Evolutionary conservation across 805 yeast genomes (phyloP).

Genomic region (Hanseniaspora meyeri): DNA sequence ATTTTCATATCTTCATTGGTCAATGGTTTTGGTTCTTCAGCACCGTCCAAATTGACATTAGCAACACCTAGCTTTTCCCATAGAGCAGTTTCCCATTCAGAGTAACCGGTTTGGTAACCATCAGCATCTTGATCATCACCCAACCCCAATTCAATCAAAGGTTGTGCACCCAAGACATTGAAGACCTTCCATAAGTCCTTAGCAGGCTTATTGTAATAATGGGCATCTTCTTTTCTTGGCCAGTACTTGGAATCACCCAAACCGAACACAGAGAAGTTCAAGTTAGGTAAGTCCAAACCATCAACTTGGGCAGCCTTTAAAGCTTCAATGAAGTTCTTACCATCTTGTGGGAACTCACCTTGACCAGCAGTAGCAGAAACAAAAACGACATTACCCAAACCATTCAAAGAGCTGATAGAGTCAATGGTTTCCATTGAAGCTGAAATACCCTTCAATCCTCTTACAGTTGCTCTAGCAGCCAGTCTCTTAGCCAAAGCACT

Average conservation of each 20-base stretch:
- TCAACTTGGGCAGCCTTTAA: constrained; percentile 52
- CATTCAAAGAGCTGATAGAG: constrained; percentile 53
- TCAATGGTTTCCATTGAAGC: constrained; percentile 54
- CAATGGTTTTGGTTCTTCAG: constrained; percentile 81
- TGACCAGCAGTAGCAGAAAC: constrained; percentile 90
- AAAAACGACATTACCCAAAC: constrained; percentile 49
- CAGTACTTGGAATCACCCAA: constrained; percentile 89
- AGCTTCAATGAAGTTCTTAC: constrained; percentile 62
- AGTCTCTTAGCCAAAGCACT: constrained; percentile 68
- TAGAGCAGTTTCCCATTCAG: constrained; percentile 67
- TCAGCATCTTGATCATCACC: constrained; percentile 98
- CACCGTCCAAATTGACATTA: constrained; percentile 46
- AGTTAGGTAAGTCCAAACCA: constrained; percentile 48
- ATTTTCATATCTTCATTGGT: constrained; percentile 94
- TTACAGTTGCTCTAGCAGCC: constrained; percentile 62
- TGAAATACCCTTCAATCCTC: constrained; percentile 49
- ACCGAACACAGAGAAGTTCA: constrained; percentile 69
- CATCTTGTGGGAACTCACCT: constrained; percentile 82
- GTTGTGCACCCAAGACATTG: constrained; percentile 58
- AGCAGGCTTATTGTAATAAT: constrained; percentile 85
- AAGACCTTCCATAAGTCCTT: constrained; percentile 58
- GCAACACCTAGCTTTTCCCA: constrained; percentile 90
- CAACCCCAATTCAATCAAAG: constrained; percentile 61
- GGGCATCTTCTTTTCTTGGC: constrained; percentile 94
- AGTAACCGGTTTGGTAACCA: constrained; percentile 85